phyloP scores from a whole-genome alignment of 306 rosid genomes.

The Pyrus pyrifolia region DNA sequence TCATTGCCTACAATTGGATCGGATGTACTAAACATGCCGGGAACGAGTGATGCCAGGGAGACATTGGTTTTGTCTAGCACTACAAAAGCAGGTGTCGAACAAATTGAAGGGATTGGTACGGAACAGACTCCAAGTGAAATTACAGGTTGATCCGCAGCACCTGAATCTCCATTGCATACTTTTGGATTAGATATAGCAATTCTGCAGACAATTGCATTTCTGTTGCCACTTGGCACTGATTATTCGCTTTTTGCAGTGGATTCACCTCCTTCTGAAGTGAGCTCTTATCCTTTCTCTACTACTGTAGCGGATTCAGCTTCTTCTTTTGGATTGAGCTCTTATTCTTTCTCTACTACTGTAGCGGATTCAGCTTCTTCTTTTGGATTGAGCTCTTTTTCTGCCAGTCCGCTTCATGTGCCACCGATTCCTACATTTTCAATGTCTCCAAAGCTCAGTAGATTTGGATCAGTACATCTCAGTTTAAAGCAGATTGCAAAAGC shows the following conservation, averaged over 20 bases:
- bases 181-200: neutral
- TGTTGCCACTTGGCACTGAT: neutral
- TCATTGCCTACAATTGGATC: too few species aligned
- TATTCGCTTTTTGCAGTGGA: slow-evolving; percentile 34
- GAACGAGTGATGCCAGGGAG: neutral
- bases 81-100: too few species aligned
- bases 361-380: slow-evolving; percentile 57
- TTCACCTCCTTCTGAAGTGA: slow-evolving; percentile 48
- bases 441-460: slow-evolving; percentile 71
- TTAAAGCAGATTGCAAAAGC: slow-evolving; percentile 64
- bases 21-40: too few species aligned
- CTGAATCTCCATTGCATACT: too few species aligned
- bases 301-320: slow-evolving; percentile 59
- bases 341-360: slow-evolving; percentile 41
- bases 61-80: neutral
- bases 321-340: slow-evolving; percentile 35
- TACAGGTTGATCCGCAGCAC: too few species aligned
- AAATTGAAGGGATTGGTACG: too few species aligned
- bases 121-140: too few species aligned
- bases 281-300: slow-evolving; percentile 39
- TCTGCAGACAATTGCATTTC: slow-evolving; percentile 2
- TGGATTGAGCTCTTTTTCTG: slow-evolving; percentile 38
- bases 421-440: slow-evolving; percentile 72
- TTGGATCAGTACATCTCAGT: slow-evolving; percentile 67
- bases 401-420: slow-evolving; percentile 75